Evolutionary conservation across 495 filamentous ascomycete genomes (phyloP).

Genomic region (Lindgomyces ingoldianus): DNA sequence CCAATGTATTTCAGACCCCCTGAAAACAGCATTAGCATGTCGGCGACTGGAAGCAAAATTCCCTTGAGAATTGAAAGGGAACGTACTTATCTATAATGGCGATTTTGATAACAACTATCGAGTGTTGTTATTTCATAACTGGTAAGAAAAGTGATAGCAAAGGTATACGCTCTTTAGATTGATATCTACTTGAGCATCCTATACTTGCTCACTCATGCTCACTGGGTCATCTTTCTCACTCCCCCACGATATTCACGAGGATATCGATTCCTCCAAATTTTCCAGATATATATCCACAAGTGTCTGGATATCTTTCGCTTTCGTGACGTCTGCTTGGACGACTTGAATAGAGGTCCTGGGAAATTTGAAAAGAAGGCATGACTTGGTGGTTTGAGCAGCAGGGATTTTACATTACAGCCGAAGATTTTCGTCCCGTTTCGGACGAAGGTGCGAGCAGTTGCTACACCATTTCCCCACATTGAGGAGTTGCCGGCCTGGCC

Average conservation of each 20-base stretch:
- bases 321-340: conserved; percentile 52
- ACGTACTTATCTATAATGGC: conserved; percentile 42
- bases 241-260: conserved; percentile 58
- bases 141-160: conserved; percentile 51
- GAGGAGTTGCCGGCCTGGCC: conserved; percentile 47
- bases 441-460: conserved; percentile 38
- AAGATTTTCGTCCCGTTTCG: conserved; percentile 42
- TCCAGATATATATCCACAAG: conserved; percentile 52
- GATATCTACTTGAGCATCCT: conserved; percentile 54
- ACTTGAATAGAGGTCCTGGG: conserved; percentile 23
- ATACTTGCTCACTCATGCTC: conserved; percentile 51
- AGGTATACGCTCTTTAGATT: conserved; percentile 58
- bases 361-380: background rate
- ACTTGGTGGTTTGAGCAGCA: conserved; percentile 37
- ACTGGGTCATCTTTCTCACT: conserved; percentile 55
- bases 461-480: conserved; percentile 53
- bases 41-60: background rate
- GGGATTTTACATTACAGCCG: conserved; percentile 50
- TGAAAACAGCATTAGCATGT: background rate
- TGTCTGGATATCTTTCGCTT: conserved; percentile 45
- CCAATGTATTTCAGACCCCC: conserved; percentile 56
- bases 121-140: conserved; percentile 51
- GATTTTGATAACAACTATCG: conserved; percentile 51
- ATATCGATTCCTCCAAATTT: conserved; percentile 58
- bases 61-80: background rate